Evolutionary conservation across 1,139 yeast species (phyloP), one percentile per base, ranked within the genome.

Genomic region (Debaryomycetaceae sp.): DNA sequence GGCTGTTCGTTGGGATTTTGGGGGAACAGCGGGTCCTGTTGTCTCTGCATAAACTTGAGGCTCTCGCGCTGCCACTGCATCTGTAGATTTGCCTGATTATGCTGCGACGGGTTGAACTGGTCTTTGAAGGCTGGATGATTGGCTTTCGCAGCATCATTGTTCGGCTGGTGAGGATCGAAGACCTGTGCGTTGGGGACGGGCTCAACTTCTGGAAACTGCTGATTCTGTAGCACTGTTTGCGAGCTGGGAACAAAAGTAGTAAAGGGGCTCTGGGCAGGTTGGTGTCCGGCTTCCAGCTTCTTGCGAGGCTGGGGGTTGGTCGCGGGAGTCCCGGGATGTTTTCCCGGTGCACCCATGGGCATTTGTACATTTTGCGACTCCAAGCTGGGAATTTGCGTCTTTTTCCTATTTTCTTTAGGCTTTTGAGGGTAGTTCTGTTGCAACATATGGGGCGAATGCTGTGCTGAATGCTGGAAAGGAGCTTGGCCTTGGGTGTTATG

Each of bases 81-180:
- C 47, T 52, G 59, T 40, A 55, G 39, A 39, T 55, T 57, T 52
- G 51, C 53, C 41, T 54, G 62, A 37, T 50, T 56, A 44, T 56
- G 63, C 35, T 55, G 58, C 42, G 54, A 57, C 11, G 2, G 31
- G 11, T 7, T 11, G 31, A 27, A 27, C 31, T 27, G 31, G 31
- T 27, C 31, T 27, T 27, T 27, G 31, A 27, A 11, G 31, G 8
- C 11, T 2, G 31, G 31, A 11, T 27, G 8, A 8, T 27, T 27
- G 40, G 49, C 52, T 40, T 53, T 58, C 37, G 51, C 42, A 40
- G 49, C 49, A 40, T 42, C 37, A 9, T 41, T 37, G 9, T 14
- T 9, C 5, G n/a, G 23, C 7, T 34, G 39, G 6, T 23, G 27
- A 36, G 35, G 7, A 17, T 27, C 27, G 30, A 27, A 27, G 11